Base-by-base conservation (phyloP, 495 filamentous ascomycete species). In the Clohesyomyces aquaticus region DNA sequence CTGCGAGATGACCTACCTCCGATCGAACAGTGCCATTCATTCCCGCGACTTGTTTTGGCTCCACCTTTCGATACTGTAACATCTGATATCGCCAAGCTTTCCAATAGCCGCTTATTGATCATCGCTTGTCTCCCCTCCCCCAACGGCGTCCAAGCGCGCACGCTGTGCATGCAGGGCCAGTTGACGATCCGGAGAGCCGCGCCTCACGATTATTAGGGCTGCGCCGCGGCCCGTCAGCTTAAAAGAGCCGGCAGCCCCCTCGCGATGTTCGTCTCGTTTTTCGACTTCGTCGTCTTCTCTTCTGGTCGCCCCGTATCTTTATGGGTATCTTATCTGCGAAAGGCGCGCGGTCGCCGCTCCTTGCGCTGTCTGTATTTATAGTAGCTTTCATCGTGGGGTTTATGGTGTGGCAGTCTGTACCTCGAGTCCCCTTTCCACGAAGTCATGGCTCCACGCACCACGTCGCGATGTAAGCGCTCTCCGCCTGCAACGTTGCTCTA, bases 331-430 rank as follows among this genome's bases (percentile, higher is more conserved):
- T 66, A 41, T 49, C 63, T 18, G 6, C 56, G 38, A 38, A 48
- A 19, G 55, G 55, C 10, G 48, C 56, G 19, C 55, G 63, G 12
- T 53, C 45, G 35, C 63, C 63, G 29, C 49, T 66, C 35, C 54
- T 66, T 47, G 41, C 49, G n/a, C 48, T 66, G 2, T 55, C 63
- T 10, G 48, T 28, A 2, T 53, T 54, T 23, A 38, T 66, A 18
- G 38, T 66, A 14, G 22, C 60, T 2, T 55, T 66, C 21, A 28
- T 55, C 48, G 54, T 66, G 21, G 63, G 63, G 28, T 54, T 66
- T 14, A 29, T 66, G 32, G 56, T 55, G 2, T 66, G 63, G 63
- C 63, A 60, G 55, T 8, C 45, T 14, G 55, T 55, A 16, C 25
- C 56, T 10, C 9, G 28, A 6, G 12, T 66, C 0, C 41, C 49